These are phyloP conservation scores for Crepidotus variabilis DNA, from an alignment of 768 basidiomycete genomes.

Conservation along the genomic window DNA sequence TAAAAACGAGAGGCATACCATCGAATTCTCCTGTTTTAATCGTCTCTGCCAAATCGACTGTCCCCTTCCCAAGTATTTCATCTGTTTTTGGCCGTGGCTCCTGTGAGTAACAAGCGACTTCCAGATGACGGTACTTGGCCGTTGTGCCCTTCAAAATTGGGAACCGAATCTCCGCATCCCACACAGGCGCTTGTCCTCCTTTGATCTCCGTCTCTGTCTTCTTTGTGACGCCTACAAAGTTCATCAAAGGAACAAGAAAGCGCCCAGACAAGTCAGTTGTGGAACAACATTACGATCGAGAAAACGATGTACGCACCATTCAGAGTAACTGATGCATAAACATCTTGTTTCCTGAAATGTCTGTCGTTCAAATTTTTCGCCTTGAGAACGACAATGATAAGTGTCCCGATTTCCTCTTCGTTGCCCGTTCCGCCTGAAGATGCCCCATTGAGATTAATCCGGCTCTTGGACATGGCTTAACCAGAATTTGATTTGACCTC, in stretches of 20 bases:
- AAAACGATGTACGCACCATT: slow-evolving; percentile 43
- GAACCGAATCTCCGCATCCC: slow-evolving; percentile 88
- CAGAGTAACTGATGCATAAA: slow-evolving; percentile 66
- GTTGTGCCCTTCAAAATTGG: slow-evolving; percentile 55
- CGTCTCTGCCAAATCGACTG: slow-evolving; percentile 74
- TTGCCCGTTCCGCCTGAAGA: slow-evolving; percentile 15
- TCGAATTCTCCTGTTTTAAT: slow-evolving; percentile 88
- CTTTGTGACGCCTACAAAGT: slow-evolving; percentile 48
- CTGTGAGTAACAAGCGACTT: slow-evolving; percentile 77
- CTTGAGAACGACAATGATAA: slow-evolving; percentile 83
- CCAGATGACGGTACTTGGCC: slow-evolving; percentile 58
- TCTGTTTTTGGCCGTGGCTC: slow-evolving; percentile 63
- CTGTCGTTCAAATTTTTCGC: slow-evolving; percentile 80
- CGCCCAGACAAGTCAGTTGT: not conserved
- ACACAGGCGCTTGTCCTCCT: slow-evolving; percentile 91
- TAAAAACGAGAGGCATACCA: slow-evolving; percentile 47
- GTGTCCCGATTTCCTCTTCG: slow-evolving; percentile 59
- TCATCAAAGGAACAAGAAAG: not conserved
- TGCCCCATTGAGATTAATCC: slow-evolving; percentile 11
- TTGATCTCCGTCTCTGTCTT: slow-evolving; percentile 73
- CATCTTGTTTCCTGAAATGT: slow-evolving; percentile 91
- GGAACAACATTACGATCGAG: no score
- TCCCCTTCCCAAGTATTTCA: slow-evolving; percentile 74
- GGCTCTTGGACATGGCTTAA: slow-evolving; percentile 2
- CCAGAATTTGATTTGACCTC: not conserved